These are phyloP conservation scores for Colletotrichum truncatum DNA, from an alignment of 2,329 filamentous ascomycete genomes.

Conservation along the genomic window DNA sequence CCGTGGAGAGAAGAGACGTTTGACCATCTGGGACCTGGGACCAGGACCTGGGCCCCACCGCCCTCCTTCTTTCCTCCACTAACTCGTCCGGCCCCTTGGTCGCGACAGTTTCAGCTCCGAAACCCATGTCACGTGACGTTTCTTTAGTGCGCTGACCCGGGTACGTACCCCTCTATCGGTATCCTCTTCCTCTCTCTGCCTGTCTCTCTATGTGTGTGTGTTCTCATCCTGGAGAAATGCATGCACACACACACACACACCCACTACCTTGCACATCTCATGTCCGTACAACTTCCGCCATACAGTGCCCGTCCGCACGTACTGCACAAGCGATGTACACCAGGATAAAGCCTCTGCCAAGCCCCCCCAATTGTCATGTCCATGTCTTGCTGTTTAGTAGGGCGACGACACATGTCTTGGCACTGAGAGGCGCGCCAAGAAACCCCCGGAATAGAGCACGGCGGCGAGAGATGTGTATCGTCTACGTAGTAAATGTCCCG, in stretches of 20 bases:
- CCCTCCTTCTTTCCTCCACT: neutral
- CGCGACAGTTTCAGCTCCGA: constrained; percentile 31
- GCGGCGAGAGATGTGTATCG: neutral
- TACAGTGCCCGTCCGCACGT: constrained; percentile 16
- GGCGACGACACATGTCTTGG: neutral
- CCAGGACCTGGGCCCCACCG: neutral
- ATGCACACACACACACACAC: no score
- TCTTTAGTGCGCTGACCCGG: neutral
- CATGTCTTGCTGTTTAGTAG: constrained; percentile 25
- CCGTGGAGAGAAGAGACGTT: constrained; percentile 29
- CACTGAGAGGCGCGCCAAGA: constrained; percentile 20
- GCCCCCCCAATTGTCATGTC: constrained; percentile 27
- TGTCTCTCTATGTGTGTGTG: neutral
- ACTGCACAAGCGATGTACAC: neutral
- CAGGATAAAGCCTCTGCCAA: constrained; percentile 22
- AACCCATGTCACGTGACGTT: constrained; percentile 25
- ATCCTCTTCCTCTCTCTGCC: neutral
- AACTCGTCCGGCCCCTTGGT: constrained; percentile 23
- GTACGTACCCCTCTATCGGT: neutral
- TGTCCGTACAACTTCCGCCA: constrained; percentile 15
- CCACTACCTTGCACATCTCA: constrained; percentile 1
- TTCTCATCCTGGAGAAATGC: neutral
- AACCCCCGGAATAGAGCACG: constrained; percentile 23
- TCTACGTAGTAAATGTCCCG: neutral
- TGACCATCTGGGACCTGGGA: constrained; percentile 29